Evolutionary conservation across 2,329 filamentous ascomycete genomes (phyloP), one percentile per base, ranked within the genome.

Genomic region (Fusarium newnesense): DNA sequence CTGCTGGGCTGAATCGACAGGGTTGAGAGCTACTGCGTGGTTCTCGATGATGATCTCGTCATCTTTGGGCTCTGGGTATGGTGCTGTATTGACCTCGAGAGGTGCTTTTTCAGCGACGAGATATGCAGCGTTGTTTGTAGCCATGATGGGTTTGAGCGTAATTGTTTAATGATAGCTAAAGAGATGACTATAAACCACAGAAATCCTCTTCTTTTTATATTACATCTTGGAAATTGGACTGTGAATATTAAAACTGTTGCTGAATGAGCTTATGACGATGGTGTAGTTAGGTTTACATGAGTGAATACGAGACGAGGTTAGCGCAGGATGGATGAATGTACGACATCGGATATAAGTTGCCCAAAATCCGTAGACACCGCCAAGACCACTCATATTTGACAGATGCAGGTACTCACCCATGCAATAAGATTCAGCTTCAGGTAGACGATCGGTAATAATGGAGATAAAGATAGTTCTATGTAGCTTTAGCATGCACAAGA

Each of bases 261-360:
- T n/a, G 40, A 47, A 49, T n/a, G 34, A 28, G 15, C 21, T 49
- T 46, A 67, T 67, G 64, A 52, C 53, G 62, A 46, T 43, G 10
- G 10, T 42, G 7, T 19, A 15, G 21, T 18, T n/a, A 15, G 4
- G 47, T 40, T 43, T 37, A 21, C 5, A 60, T 52, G 18, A 18
- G 40, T 53, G 62, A 49, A 68, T 67, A 67, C 64, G 64, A 67
- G 37, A 9, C 3, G 39, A 61, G 52, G 64, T 60, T 67, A 67
- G 64, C 53, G 39, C 30, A 37, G 19, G 18, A 56, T 30, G n/a
- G 5, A 21, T 21, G 10, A 34, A 54, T 9, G 47, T 54, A 26
- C 10, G 16, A 9, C n/a, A 21, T 42, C 65, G 65, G 65, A 68
- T 43, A 68, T 68, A 68, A 49, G 36, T 24, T 42, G 3, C 26